phyloP scores from a whole-genome alignment of 768 basidiomycete species.

The Termitomyces sp. region DNA sequence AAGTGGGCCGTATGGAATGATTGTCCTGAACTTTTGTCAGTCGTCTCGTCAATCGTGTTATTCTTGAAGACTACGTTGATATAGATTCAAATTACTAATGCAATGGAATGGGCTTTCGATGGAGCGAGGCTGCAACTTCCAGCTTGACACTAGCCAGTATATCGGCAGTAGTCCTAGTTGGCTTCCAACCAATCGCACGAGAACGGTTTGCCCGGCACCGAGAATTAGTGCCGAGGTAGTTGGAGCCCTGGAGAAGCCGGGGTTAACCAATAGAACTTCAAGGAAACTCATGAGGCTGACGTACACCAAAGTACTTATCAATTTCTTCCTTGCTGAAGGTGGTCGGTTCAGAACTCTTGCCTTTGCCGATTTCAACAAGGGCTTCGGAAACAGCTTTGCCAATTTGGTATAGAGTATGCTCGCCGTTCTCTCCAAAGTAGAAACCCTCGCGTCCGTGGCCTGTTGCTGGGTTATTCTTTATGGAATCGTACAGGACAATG shows the following conservation, averaged over 20 bases:
- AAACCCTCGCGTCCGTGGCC: slow-evolving; percentile 45
- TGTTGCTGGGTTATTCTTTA: slow-evolving; percentile 19
- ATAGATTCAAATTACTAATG: neutral
- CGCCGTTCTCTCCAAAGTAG: slow-evolving; percentile 49
- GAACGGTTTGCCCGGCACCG: slow-evolving; percentile 32
- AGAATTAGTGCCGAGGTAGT: slow-evolving; percentile 31
- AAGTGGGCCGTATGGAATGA: neutral
- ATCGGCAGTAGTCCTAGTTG: slow-evolving; percentile 31
- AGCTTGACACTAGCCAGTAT: slow-evolving; percentile 34
- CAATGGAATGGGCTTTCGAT: neutral
- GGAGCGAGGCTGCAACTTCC: slow-evolving; percentile 26
- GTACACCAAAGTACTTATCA: slow-evolving; percentile 31
- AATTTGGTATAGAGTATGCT: slow-evolving; percentile 39
- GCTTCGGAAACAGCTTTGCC: slow-evolving; percentile 31
- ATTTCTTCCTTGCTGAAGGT: slow-evolving; percentile 42
- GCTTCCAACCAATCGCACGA: slow-evolving; percentile 39
- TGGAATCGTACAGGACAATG: slow-evolving; percentile 32
- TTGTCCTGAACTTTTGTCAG: too few relatives aligned
- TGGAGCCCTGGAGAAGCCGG: slow-evolving; percentile 20
- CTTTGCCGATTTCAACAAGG: slow-evolving; percentile 31
- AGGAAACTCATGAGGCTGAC: neutral
- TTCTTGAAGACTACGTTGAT: neutral
- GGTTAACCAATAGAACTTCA: neutral
- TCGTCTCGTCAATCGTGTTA: neutral
- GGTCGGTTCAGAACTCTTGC: slow-evolving; percentile 33